Evolutionary conservation across 2,329 filamentous ascomycete species (phyloP), one percentile per base, ranked within the genome.

Genomic region (Byssochlamys sp.): DNA sequence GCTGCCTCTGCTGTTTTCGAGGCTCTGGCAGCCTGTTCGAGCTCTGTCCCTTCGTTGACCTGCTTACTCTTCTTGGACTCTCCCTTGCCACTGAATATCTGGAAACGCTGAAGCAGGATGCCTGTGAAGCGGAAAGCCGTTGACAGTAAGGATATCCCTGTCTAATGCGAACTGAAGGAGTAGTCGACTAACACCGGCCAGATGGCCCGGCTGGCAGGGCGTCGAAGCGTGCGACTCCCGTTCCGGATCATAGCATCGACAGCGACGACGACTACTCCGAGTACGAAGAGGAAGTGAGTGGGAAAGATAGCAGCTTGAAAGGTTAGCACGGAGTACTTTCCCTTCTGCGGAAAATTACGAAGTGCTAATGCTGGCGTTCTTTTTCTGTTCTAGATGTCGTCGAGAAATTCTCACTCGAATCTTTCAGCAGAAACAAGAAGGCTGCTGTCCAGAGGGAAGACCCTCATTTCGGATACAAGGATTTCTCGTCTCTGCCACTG

Each of bases 401-500:
- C 57, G 75, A 80, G 63, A 80, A 79, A 63, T 81, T 82, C 66
- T 79, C 80, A 49, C 74, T 81, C 58, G 75, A 79, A 57, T 73
- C 78, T 3, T 79, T 79, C 67, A 73, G 78, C 71, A 73, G 75
- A 66, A 71, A 77, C 63, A 72, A 77, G 64, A 72, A 78, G 67
- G 58, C 63, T 29, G 65, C 63, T 10, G 61, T 66, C 7, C 69
- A 74, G 52, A 74, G 71, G 54, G 69, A 73, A 53, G 83, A 86
- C 61, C 77, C 81, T 9, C 80, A 83, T 53, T 84, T 82, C 57
- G 82, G 79, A 52, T 81, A 82, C 63, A 83, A 83, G 62, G 91
- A 99, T 73, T 94, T 94, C 71, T 91, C 89, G 53, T 88, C 87
- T 63, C 80, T 96, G 39, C 79, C 84, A 39, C 78, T 96, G 63